Evolutionary conservation across 2,329 filamentous ascomycete genomes (phyloP).

Genomic region (Verticillium alfalfae): DNA sequence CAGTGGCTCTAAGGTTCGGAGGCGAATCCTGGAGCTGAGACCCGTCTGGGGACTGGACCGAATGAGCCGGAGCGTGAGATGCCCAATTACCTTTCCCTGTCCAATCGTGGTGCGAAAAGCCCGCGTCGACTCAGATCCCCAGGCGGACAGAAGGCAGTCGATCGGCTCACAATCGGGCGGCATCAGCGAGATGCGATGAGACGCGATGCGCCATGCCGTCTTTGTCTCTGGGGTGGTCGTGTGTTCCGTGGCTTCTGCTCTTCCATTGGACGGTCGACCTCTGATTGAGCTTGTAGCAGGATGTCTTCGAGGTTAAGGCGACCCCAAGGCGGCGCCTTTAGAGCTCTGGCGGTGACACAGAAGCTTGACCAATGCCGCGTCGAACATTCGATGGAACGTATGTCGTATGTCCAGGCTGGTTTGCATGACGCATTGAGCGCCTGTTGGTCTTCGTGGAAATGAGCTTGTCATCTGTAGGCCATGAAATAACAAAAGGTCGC

Average conservation of each 20-base stretch:
- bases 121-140: background rate
- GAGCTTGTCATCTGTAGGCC: too few relatives aligned
- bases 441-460: too few relatives aligned
- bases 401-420: too few relatives aligned
- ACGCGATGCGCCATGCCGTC: background rate
- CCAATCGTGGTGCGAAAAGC: background rate
- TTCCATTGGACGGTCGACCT: background rate
- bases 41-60: background rate
- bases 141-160: background rate
- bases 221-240: background rate
- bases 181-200: background rate
- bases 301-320: background rate
- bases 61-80: background rate
- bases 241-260: background rate
- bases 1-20: background rate
- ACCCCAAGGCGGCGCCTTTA: background rate
- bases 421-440: too few relatives aligned
- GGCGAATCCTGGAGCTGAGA: background rate
- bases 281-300: background rate
- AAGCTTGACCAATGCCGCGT: background rate
- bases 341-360: background rate
- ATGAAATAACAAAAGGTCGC: too few relatives aligned
- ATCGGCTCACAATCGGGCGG: background rate
- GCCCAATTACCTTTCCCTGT: background rate
- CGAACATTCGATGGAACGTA: background rate